These are phyloP conservation scores for Alnus glutinosa DNA, from an alignment of 306 rosid species.

Conservation along the genomic window DNA sequence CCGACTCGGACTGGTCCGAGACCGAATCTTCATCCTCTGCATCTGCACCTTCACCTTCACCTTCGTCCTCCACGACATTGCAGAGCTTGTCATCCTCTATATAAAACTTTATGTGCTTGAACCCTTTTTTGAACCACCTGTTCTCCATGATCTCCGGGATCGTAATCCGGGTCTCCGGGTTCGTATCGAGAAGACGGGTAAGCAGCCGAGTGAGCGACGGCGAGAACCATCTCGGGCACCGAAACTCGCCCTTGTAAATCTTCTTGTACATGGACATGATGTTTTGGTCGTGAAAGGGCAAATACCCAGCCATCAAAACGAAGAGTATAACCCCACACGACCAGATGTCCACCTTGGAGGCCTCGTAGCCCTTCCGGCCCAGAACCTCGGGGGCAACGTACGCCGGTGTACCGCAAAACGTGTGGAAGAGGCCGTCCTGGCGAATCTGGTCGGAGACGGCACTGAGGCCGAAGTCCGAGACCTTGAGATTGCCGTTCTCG, in stretches of 20 bases:
- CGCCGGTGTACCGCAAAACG: constrained; percentile 95
- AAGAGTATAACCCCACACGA: constrained; percentile 86
- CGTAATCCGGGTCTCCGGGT: constrained; percentile 66
- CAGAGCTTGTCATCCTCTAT: constrained; percentile 85
- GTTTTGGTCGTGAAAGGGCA: constrained; percentile 90
- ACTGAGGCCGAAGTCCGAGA: constrained; percentile 83
- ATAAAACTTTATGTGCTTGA: constrained; percentile 80
- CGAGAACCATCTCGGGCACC: constrained; percentile 87
- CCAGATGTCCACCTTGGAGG: constrained; percentile 88
- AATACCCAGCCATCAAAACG: constrained; percentile 88
- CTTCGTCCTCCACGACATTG: constrained; percentile 45
- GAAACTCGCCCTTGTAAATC: constrained; percentile 79
- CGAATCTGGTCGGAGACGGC: constrained; percentile 89
- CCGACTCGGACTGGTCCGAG: constrained; percentile 44
- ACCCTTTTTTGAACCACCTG: constrained; percentile 87
- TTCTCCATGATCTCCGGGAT: constrained; percentile 88
- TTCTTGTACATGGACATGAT: constrained; percentile 91
- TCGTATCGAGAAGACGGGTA: constrained; percentile 57
- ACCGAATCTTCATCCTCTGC: constrained; percentile 35
- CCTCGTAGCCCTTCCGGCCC: constrained; percentile 80
- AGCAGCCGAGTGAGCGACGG: constrained; percentile 59
- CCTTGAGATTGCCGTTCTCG: constrained; percentile 75
- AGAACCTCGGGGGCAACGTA: constrained; percentile 94
- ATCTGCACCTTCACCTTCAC: constrained; percentile 24
- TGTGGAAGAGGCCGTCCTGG: constrained; percentile 88